These are phyloP conservation scores for Scedosporium minutisporum DNA, from an alignment of 2,329 filamentous ascomycete species.

Conservation along the genomic window DNA sequence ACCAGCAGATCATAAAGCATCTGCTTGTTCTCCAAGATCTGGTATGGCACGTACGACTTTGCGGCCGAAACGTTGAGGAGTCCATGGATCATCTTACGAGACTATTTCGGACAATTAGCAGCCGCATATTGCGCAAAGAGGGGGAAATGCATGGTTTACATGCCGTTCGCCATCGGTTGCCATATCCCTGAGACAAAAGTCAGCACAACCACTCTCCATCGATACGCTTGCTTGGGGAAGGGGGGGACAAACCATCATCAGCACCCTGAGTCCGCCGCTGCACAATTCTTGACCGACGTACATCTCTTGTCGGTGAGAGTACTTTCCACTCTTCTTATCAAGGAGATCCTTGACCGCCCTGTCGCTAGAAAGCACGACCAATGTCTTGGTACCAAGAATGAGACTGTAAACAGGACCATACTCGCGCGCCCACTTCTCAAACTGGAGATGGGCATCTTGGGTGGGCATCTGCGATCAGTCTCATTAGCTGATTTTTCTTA, in stretches of 20 bases:
- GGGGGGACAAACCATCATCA: constrained; percentile 17
- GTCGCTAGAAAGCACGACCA: constrained; percentile 37
- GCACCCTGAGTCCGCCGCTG: constrained; percentile 18
- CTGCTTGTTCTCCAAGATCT: constrained; percentile 33
- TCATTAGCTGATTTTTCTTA: too few species aligned
- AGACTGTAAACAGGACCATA: constrained; percentile 42
- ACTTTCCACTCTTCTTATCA: constrained; percentile 24
- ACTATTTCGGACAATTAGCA: not conserved
- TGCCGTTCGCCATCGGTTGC: not conserved
- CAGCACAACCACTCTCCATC: not conserved
- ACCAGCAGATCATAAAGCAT: constrained; percentile 27
- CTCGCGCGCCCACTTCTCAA: constrained; percentile 40
- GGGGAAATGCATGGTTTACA: not conserved
- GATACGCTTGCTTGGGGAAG: constrained; percentile 3
- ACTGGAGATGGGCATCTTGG: constrained; percentile 31
- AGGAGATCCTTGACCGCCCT: constrained; percentile 39
- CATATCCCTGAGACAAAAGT: not conserved
- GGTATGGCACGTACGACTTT: constrained; percentile 27
- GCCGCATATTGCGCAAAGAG: not conserved
- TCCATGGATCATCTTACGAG: constrained; percentile 23
- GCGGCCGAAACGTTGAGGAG: constrained; percentile 27
- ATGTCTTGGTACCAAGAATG: constrained; percentile 35
- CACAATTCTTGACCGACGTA: constrained; percentile 21
- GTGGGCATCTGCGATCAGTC: constrained; percentile 24
- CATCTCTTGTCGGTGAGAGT: constrained; percentile 6